Evolutionary conservation across 192 early-diverging fungal genomes (phyloP).

Genomic region (Mortierella hygrophila): DNA sequence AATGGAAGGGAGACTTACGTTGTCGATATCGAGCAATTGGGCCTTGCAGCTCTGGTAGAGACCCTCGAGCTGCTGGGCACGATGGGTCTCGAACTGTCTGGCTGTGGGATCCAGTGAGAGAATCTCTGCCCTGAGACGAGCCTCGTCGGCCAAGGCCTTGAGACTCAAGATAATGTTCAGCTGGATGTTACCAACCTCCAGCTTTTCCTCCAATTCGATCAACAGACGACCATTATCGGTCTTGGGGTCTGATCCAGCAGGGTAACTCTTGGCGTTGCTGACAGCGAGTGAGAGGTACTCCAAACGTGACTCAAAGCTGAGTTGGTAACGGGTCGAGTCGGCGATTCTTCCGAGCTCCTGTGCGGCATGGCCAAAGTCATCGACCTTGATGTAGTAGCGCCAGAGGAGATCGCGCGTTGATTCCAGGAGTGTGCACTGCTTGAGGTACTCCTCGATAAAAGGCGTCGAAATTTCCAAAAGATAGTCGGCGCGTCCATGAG

Average conservation of each 20-base stretch:
- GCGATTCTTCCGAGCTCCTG: conserved; percentile 58
- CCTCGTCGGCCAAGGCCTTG: conserved; percentile 21
- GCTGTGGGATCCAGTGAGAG: not conserved
- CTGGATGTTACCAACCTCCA: conserved; percentile 75
- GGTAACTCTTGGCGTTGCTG: conserved; percentile 72
- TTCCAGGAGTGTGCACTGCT: conserved; percentile 60
- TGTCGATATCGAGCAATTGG: conserved; percentile 30
- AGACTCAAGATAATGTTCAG: conserved; percentile 46
- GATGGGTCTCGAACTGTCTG: conserved; percentile 19
- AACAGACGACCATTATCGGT: conserved; percentile 62
- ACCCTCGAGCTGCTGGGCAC: conserved; percentile 25
- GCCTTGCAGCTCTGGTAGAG: conserved; percentile 29
- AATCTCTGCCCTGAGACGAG: not conserved
- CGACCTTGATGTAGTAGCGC: conserved; percentile 72
- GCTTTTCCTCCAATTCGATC: conserved; percentile 66
- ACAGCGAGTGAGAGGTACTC: conserved; percentile 77
- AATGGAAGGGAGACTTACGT: conserved; percentile 17
- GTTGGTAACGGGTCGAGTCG: conserved; percentile 57
- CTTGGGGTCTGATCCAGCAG: conserved; percentile 56
- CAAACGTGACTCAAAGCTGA: conserved; percentile 60
- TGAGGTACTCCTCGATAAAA: conserved; percentile 62
- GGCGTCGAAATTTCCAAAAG: conserved; percentile 63
- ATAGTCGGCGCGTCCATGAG: conserved; percentile 55
- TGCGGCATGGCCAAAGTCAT: conserved; percentile 70
- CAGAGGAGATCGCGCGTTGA: conserved; percentile 73